Evolutionary conservation across 805 yeast species (phyloP).

Genomic region (Cyberlindnera euphorbiiphila): DNA sequence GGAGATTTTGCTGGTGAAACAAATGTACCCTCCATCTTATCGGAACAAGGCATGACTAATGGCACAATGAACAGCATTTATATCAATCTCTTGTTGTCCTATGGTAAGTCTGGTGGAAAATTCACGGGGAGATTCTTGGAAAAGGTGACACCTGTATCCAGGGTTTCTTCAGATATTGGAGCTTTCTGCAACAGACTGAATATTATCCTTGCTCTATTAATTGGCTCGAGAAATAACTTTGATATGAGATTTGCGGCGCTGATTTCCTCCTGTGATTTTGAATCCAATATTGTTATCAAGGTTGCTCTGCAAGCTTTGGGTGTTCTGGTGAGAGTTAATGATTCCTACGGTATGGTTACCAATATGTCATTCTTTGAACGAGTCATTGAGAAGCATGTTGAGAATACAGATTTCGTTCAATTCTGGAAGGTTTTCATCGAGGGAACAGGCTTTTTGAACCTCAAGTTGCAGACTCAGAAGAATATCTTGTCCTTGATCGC

Average conservation of each 20-base stretch:
- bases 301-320: conserved; percentile 11
- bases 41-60: conserved; percentile 10
- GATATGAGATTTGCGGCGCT: conserved; percentile 18
- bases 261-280: conserved; percentile 9
- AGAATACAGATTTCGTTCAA: conserved; percentile 2
- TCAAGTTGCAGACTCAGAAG: conserved; percentile 11
- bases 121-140: conserved; percentile 21
- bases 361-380: conserved; percentile 2
- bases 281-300: conserved; percentile 5
- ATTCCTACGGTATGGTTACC: conserved; percentile 4
- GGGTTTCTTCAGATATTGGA: conserved; percentile 9
- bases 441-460: neutral
- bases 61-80: conserved; percentile 18
- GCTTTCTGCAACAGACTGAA: conserved; percentile 25
- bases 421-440: conserved; percentile 11
- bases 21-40: conserved; percentile 8
- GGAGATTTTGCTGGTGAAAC: conserved; percentile 18
- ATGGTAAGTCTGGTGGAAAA: neutral
- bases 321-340: conserved; percentile 10
- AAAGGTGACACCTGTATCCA: conserved; percentile 22
- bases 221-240: conserved; percentile 16
- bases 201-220: conserved; percentile 16
- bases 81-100: conserved; percentile 17
- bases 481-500: conserved; percentile 11
- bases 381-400: conserved; percentile 5